Evolutionary conservation across 176 grass and related monocot species (phyloP).

Genomic region (Paspalum notatum): DNA sequence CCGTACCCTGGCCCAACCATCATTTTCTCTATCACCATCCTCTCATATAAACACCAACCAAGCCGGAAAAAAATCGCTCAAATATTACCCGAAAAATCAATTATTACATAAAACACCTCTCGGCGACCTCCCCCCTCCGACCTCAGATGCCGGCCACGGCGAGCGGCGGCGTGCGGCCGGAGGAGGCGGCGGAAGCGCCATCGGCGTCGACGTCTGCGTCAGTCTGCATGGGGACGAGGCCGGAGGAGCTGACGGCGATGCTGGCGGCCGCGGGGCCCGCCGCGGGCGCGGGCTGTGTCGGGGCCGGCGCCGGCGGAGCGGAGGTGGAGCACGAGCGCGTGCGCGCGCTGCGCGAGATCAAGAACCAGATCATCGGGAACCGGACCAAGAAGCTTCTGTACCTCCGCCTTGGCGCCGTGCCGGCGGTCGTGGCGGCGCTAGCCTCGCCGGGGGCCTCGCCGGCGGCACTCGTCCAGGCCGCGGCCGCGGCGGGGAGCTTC

Average conservation of each 20-base stretch:
- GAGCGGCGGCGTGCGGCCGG: conserved; percentile 59
- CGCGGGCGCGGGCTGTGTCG: conserved; percentile 27
- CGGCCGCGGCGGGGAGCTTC: conserved; percentile 85
- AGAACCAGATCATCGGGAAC: conserved; percentile 99
- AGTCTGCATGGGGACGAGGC: conserved; percentile 53
- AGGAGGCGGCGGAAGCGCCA: conserved; percentile 27
- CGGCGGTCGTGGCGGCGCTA: conserved; percentile 71
- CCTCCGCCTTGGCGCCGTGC: conserved; percentile 81
- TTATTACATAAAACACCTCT: conserved; percentile 39
- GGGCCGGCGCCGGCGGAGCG: conserved; percentile 24
- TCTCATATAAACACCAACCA: conserved; percentile 40
- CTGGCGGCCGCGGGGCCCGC: conserved; percentile 41
- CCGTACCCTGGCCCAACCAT: neutral
- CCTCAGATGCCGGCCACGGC: conserved; percentile 69
- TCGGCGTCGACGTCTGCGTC: conserved; percentile 17
- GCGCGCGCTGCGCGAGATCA: conserved; percentile 80
- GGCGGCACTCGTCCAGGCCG: conserved; percentile 86
- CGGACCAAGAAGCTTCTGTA: conserved; percentile 96
- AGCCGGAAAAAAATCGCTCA: neutral
- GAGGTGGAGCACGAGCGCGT: conserved; percentile 59
- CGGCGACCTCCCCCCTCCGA: conserved; percentile 4
- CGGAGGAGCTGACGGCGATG: conserved; percentile 66
- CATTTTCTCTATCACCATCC: conserved; percentile 21
- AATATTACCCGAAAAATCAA: conserved; percentile 20
- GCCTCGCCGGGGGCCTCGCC: conserved; percentile 44